These are phyloP conservation scores for Trichoderma reesei DNA, from an alignment of 495 filamentous ascomycete genomes.

Conservation along the genomic window DNA sequence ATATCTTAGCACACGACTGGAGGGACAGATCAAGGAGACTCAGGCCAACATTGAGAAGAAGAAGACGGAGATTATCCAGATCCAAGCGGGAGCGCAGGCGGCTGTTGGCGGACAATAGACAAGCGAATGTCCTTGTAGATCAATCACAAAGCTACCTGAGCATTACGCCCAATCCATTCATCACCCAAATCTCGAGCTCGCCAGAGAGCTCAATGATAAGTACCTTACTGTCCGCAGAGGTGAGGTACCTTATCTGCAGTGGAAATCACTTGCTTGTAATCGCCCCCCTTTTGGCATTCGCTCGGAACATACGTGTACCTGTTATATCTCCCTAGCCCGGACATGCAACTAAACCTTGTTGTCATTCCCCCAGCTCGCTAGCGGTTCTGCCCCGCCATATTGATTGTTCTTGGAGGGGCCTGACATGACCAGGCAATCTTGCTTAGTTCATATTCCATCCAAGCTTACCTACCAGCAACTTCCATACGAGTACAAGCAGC, in stretches of 20 bases:
- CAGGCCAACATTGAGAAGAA: conserved; percentile 76
- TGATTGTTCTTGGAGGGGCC: not conserved
- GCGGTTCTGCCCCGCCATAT: not conserved
- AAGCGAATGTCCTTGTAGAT: not conserved
- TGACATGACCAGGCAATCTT: too few species aligned
- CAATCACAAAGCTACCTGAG: too few species aligned
- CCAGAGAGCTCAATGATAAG: not conserved
- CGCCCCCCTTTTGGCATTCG: not conserved
- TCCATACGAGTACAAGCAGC: too few species aligned
- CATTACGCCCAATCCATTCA: too few species aligned
- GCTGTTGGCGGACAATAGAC: conserved; percentile 11
- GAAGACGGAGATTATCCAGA: conserved; percentile 44
- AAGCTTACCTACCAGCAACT: too few species aligned
- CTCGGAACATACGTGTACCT: not conserved
- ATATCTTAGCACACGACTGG: conserved; percentile 40
- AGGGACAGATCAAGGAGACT: conserved; percentile 66
- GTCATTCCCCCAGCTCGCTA: not conserved
- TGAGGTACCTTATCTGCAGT: too few species aligned
- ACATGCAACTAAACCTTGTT: not conserved
- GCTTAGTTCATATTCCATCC: too few species aligned
- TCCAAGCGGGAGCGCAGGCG: conserved; percentile 33
- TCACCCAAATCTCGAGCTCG: too few species aligned
- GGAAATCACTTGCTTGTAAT: too few species aligned
- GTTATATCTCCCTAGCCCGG: not conserved
- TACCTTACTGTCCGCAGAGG: too few species aligned